A percentile compares a stretch with the other conserved stretches of the same genome.
Conservation (phyloP, 208 protist species). For the Phytomonas sp. region DNA sequence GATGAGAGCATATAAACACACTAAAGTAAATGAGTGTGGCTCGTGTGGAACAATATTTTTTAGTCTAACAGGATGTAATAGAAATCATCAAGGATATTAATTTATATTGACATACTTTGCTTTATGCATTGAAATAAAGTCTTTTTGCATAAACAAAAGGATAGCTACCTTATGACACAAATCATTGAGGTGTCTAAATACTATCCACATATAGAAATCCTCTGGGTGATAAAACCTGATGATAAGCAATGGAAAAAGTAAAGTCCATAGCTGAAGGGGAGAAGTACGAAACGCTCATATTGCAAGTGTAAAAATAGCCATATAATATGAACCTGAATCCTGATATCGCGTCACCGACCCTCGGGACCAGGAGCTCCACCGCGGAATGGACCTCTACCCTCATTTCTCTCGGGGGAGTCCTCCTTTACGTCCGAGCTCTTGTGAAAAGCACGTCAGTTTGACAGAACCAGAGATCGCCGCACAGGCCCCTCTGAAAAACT, state of each 20-base stretch:
- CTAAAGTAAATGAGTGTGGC: not conserved
- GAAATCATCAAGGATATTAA: not conserved
- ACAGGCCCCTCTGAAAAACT: not conserved
- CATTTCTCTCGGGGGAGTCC: too few species aligned
- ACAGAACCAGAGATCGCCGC: not conserved
- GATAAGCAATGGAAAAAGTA: conserved; percentile 26
- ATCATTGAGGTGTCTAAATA: conserved; percentile 30
- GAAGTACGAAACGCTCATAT: conserved; percentile 39
- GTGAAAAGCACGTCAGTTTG: not conserved
- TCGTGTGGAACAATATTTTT: not conserved
- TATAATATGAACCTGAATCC: not conserved
- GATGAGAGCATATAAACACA: not conserved
- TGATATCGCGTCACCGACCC: not conserved
- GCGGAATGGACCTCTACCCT: too few species aligned
- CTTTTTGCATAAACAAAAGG: conserved; percentile 40
- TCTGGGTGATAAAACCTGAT: conserved; percentile 35
- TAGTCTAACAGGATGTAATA: not conserved
- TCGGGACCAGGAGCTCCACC: too few species aligned
- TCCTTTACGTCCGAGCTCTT: not conserved
- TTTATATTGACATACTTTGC: not conserved
- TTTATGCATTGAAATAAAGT: not conserved
- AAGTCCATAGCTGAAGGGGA: conserved; percentile 30
- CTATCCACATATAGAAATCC: conserved; percentile 51
- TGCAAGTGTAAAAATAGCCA: conserved; percentile 36
- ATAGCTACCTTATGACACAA: conserved; percentile 41